Percentiles rank a stretch among this genome's conserved stretches.
These are phyloP conservation scores for Aeschynomene evenia DNA, from an alignment of 306 rosid species.

Conservation along the genomic window DNA sequence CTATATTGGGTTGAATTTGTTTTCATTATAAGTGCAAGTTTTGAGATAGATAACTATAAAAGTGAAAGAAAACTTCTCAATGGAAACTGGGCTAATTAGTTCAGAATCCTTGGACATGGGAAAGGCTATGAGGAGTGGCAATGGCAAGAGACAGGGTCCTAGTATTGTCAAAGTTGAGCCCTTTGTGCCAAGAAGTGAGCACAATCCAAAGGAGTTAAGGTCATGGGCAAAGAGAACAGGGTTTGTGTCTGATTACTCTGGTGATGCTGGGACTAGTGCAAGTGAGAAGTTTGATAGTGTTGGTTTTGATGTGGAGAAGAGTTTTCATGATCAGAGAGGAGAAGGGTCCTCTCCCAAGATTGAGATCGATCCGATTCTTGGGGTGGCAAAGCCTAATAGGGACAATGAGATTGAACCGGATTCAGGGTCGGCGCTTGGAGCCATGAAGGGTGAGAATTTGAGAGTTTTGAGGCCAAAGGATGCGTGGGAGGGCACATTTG, in stretches of 20 bases:
- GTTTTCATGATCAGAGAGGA: conserved; percentile 45
- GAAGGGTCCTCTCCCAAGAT: conserved; percentile 77
- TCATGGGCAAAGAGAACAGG: conserved; percentile 95
- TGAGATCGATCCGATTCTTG: conserved; percentile 82
- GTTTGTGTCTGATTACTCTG: conserved; percentile 75
- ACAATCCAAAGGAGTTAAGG: conserved; percentile 71
- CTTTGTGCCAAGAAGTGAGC: conserved; percentile 64
- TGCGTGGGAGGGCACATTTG: conserved; percentile 37
- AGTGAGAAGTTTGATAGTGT: conserved; percentile 52
- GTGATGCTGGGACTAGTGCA: conserved; percentile 57
- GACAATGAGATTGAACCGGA: conserved; percentile 63
- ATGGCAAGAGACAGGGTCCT: conserved; percentile 36
- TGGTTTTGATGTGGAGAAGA: conserved; percentile 56
- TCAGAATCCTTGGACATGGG: conserved; percentile 32
- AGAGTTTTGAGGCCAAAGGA: conserved; percentile 39
- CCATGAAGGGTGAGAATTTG: conserved; percentile 37
- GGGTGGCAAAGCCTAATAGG: conserved; percentile 50
- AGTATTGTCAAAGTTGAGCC: conserved; percentile 50
- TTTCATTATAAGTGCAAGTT: conserved; percentile 22
- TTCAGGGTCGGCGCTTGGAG: conserved; percentile 40
- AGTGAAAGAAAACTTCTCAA: conserved; percentile 22
- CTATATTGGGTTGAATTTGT: conserved; percentile 15
- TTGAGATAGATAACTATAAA: neutral
- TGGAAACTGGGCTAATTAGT: conserved; percentile 63
- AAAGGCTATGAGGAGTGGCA: conserved; percentile 33